phyloP scores from a whole-genome alignment of 2,329 filamentous ascomycete species.

The Curvularia verruculosa region DNA sequence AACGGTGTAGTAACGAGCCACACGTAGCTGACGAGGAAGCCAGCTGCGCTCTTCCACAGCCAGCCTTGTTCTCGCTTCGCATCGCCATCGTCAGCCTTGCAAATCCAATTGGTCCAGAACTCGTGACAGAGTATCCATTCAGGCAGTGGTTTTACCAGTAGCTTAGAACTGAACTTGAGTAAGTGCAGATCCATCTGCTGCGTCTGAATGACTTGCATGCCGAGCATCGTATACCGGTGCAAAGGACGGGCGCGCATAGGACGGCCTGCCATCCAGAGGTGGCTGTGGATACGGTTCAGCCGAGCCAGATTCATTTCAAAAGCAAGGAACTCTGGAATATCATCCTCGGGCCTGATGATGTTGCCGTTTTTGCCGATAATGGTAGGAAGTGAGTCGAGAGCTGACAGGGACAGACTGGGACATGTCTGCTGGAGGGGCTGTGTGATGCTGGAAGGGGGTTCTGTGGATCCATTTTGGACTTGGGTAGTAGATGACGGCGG shows the following conservation, averaged over 20 bases:
- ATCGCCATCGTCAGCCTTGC: slow-evolving; percentile 20
- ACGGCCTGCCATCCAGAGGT: slow-evolving; percentile 47
- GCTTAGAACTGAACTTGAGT: slow-evolving; percentile 39
- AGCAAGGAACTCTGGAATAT: slow-evolving; percentile 35
- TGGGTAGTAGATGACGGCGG: slow-evolving; percentile 8
- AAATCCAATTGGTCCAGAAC: slow-evolving; percentile 42
- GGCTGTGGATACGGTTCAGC: slow-evolving; percentile 42
- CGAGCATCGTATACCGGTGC: slow-evolving; percentile 46
- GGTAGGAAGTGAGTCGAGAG: slow-evolving; percentile 44
- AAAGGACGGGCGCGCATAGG: slow-evolving; percentile 45
- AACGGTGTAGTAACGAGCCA: slow-evolving; percentile 44
- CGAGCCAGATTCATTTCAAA: slow-evolving; percentile 40
- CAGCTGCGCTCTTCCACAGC: slow-evolving; percentile 29
- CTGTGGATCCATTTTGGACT: neutral
- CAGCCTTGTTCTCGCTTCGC: neutral
- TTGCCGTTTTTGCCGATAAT: slow-evolving; percentile 30
- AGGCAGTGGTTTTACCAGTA: slow-evolving; percentile 44
- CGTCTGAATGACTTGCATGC: slow-evolving; percentile 37
- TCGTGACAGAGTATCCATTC: slow-evolving; percentile 39
- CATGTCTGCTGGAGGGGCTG: slow-evolving; percentile 31
- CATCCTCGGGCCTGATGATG: slow-evolving; percentile 31
- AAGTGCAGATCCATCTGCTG: slow-evolving; percentile 48
- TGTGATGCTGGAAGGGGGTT: neutral
- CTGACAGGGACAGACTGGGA: slow-evolving; percentile 25
- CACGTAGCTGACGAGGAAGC: slow-evolving; percentile 44